Conservation (phyloP, 768 basidiomycete genomes). For the Kwoniella bestiolae region DNA sequence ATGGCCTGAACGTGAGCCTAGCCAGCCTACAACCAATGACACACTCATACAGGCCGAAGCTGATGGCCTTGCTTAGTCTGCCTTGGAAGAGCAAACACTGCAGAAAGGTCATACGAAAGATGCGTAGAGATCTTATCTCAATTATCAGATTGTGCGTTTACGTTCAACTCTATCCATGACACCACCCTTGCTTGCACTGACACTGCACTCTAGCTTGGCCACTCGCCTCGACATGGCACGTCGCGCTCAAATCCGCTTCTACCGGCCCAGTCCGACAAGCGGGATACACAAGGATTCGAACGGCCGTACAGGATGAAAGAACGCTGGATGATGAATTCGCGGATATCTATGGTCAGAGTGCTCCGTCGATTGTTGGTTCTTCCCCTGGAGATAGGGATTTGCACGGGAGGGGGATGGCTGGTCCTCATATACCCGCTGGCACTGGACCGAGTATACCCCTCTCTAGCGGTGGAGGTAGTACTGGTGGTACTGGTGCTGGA, state of each 20-base stretch:
- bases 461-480: too few relatives aligned
- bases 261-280: background rate
- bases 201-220: slow-evolving; percentile 30
- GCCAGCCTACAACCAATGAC: too few relatives aligned
- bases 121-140: slow-evolving; percentile 23
- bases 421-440: too few relatives aligned
- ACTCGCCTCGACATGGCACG: slow-evolving; percentile 22
- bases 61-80: slow-evolving; percentile 12
- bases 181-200: too few relatives aligned
- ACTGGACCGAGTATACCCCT: too few relatives aligned
- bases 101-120: slow-evolving; percentile 7
- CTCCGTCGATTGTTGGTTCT: slow-evolving; percentile 16
- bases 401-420: too few relatives aligned
- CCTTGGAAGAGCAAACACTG: background rate
- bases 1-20: slow-evolving; percentile 27
- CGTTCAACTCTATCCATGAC: too few relatives aligned
- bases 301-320: slow-evolving; percentile 20
- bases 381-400: slow-evolving; percentile 8
- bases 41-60: background rate
- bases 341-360: slow-evolving; percentile 22
- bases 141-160: slow-evolving; percentile 27
- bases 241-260: slow-evolving; percentile 11
- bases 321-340: slow-evolving; percentile 26
- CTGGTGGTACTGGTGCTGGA: too few relatives aligned
- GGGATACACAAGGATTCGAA: slow-evolving; percentile 10